Evolutionary conservation across 768 basidiomycete species (phyloP), one percentile per base, ranked within the genome.

Genomic region (Strobilomyces confusus): DNA sequence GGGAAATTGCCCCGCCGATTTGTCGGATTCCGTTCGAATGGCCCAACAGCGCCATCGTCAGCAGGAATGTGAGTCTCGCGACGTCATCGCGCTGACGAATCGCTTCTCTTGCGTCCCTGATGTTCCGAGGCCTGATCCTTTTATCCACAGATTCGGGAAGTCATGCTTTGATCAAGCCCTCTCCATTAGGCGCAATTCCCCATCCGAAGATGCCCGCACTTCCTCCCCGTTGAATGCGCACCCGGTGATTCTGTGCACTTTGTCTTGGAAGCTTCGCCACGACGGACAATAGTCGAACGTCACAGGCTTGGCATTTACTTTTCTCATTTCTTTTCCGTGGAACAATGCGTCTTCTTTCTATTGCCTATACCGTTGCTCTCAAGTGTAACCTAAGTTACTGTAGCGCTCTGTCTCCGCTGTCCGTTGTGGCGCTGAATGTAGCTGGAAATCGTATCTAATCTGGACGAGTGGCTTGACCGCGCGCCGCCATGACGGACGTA

Each of bases 61-160:
- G 80, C 76, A 83, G 78, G 62, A 86, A 85, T 56, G 85, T 87
- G 72, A 75, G 85, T 84, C 23, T 46, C 33, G 49, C 49, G 55
- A 44, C 8, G n/a, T 45, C 17, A 34, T 33, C 36, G 53, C 51
- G 15, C 19, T 32, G 22, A 22, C 14, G 25, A 20, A 15, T 26
- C 0, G 19, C 33, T 36, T 23, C 45, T 19, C 25, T 36, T 33
- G 32, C 19, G 20, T 15, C 44, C 36, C 51, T 51, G 4, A 22
- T 23, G 4, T 29, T 30, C 11, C 44, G 38, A 20, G 17, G n/a
- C 15, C 12, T 46, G 43, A 47, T 41, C 41, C 44, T 32, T 44
- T 54, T 42, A n/a, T 36, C 22, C 9, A 17, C 33, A 81, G 80
- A 80, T 81, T 58, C 78, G 79, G 49, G 71, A 74, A 51, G 75